phyloP scores from a whole-genome alignment of 1,139 yeast species.

The Yamadazyma epiphylla region DNA sequence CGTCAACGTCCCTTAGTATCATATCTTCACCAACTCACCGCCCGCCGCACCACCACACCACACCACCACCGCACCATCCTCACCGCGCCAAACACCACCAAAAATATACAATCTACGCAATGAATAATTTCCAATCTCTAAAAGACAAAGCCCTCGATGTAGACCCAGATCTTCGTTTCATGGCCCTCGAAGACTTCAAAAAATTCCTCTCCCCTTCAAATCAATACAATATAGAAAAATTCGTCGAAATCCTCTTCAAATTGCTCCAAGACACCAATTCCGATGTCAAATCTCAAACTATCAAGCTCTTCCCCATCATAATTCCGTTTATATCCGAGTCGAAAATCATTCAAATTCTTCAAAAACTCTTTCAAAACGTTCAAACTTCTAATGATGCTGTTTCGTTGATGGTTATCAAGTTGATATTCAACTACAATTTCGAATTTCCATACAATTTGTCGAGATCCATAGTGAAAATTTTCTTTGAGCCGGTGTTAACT shows the following conservation, averaged over 20 bases:
- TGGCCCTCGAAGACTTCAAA: constrained; percentile 80
- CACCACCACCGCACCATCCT: neutral
- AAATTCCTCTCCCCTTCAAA: constrained; percentile 33
- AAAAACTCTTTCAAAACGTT: constrained; percentile 11
- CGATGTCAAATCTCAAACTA: constrained; percentile 79
- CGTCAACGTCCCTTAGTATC: too few species aligned
- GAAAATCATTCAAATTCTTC: constrained; percentile 21
- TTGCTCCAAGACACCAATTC: constrained; percentile 62
- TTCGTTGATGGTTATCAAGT: constrained; percentile 56
- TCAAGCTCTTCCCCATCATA: constrained; percentile 50
- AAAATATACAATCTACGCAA: too few species aligned
- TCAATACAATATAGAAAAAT: constrained; percentile 26
- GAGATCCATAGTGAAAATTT: constrained; percentile 19
- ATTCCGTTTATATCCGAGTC: constrained; percentile 25
- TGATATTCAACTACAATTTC: constrained; percentile 43
- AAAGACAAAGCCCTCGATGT: constrained; percentile 57
- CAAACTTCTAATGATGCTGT: constrained; percentile 2
- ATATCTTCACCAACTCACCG: too few species aligned
- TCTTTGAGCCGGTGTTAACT: constrained; percentile 17
- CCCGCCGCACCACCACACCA: neutral
- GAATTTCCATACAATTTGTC: constrained; percentile 16
- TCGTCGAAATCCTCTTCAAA: constrained; percentile 48
- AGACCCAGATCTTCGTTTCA: constrained; percentile 81
- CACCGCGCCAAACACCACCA: too few species aligned
- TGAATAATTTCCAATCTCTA: constrained; percentile 18